These are phyloP conservation scores for Copromyces sp. DNA, from an alignment of 495 filamentous ascomycete species.

Conservation along the genomic window DNA sequence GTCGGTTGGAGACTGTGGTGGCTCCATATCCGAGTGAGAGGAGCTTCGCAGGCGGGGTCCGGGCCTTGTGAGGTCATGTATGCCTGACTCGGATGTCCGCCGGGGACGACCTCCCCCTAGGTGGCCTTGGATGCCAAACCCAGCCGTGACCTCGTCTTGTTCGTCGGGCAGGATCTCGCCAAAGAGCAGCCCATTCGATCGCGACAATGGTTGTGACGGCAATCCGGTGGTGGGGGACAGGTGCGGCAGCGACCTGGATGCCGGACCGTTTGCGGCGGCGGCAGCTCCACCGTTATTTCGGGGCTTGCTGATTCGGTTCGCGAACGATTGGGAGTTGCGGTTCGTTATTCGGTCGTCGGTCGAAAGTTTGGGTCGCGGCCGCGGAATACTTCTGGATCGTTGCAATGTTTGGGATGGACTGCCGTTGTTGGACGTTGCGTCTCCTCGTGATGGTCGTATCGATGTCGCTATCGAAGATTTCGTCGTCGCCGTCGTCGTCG, in stretches of 20 bases:
- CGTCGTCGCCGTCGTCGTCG: not conserved
- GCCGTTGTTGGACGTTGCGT: not conserved
- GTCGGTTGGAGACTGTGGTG: slow-evolving; percentile 41
- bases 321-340: slow-evolving; percentile 40
- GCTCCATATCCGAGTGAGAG: slow-evolving; percentile 38
- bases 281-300: slow-evolving; percentile 16
- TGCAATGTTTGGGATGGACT: not conserved
- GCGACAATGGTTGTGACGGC: slow-evolving; percentile 2
- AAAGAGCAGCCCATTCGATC: slow-evolving; percentile 34
- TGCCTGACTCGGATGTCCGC: slow-evolving; percentile 39
- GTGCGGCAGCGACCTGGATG: slow-evolving; percentile 33
- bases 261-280: slow-evolving; percentile 23
- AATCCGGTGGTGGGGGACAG: slow-evolving; percentile 13
- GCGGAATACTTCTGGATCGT: not conserved
- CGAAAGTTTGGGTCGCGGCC: not conserved
- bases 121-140: slow-evolving; percentile 37
- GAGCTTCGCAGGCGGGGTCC: slow-evolving; percentile 29
- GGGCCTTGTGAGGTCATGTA: slow-evolving; percentile 19
- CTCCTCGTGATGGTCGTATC: not conserved
- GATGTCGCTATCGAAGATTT: not conserved
- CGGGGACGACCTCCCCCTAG: slow-evolving; percentile 17
- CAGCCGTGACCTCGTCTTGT: slow-evolving; percentile 28
- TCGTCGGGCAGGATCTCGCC: slow-evolving; percentile 41
- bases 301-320: slow-evolving; percentile 40
- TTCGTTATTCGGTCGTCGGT: not conserved